Evolutionary conservation across 768 basidiomycete species (phyloP), one percentile per base, ranked within the genome.

Genomic region (Mycena filopes): DNA sequence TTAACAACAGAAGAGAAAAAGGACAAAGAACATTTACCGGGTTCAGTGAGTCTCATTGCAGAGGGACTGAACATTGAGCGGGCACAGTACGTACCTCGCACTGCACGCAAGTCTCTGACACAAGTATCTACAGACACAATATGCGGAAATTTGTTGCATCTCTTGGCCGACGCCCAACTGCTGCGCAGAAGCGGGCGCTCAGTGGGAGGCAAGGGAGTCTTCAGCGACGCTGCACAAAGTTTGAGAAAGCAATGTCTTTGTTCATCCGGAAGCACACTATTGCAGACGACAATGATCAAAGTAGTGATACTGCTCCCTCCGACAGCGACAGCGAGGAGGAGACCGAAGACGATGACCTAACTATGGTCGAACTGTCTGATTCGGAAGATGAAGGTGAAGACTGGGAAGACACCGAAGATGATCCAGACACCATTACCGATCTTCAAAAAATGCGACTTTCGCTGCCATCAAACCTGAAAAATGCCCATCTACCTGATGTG

Each of bases 41-140:
- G 55, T 4, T 57, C 45, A 3, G 18, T 57, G 13, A 23, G 29
- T 2, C 28, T 57, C 11, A 45, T 57, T 25, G 26, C 45, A 1
- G 55, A 57, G 11, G 55, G 55, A 10, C 15, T 57, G 5, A 57
- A 57, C 20, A 57, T 47, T 38, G 20, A 57, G 33, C 12, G n/a
- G 10, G 41, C 43, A 21, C 43, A 57, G 55, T 57, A 2, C 6
- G 55, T 57, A 20, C 6, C 25, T 9, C 4, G 25, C 9, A 33
- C 16, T 9, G 21, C 12, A 13, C 25, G 11, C n/a, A 21, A 25
- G 2, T 23, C 20, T 43, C 20, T 18, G 3, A 41, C n/a, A 18
- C 7, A 46, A 3, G 1, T 9, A 33, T 29, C 21, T 21, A 1
- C 18, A 57, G 55, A 10, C 31, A 46, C 21, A 45, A 46, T 9